Percentiles rank a stretch among this genome's conserved stretches.
Conservation (phyloP, 1,284 basidiomycete genomes). For the Stygiomarasmius scandens region DNA sequence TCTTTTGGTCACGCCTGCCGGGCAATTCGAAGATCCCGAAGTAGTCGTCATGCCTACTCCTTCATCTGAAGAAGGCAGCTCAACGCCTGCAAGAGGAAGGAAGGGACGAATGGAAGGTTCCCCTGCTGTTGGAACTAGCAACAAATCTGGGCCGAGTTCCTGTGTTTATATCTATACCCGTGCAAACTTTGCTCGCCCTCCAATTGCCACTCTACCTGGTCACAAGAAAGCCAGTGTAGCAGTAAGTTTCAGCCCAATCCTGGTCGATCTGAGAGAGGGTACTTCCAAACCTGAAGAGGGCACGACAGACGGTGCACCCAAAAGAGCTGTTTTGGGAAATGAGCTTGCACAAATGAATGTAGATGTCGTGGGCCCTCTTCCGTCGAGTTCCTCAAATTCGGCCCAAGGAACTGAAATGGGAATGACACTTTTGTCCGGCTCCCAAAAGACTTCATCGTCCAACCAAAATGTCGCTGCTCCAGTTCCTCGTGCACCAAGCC, state of each 20-base stretch:
- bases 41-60: slow-evolving; percentile 48
- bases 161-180: slow-evolving; percentile 97
- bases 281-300: slow-evolving; percentile 44
- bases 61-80: slow-evolving; percentile 33
- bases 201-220: slow-evolving; percentile 93
- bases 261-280: slow-evolving; percentile 82
- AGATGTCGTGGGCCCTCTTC: slow-evolving; percentile 53
- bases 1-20: slow-evolving; percentile 91
- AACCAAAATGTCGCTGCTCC: slow-evolving; percentile 37
- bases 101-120: slow-evolving; percentile 51
- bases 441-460: slow-evolving; percentile 19
- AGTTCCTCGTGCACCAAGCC: slow-evolving; percentile 33
- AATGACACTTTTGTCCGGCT: slow-evolving; percentile 19
- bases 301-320: slow-evolving; percentile 32
- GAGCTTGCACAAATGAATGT: slow-evolving; percentile 71
- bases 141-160: slow-evolving; percentile 32
- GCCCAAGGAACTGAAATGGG: slow-evolving; percentile 7
- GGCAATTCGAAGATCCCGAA: slow-evolving; percentile 91
- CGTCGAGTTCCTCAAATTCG: slow-evolving; percentile 21
- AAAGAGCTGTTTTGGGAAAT: slow-evolving; percentile 61
- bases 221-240: slow-evolving; percentile 95
- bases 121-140: slow-evolving; percentile 19
- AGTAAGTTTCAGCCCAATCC: slow-evolving; percentile 90
- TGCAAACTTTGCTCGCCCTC: slow-evolving; percentile 88
- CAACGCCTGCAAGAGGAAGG: slow-evolving; percentile 54